Base-by-base conservation (phyloP, 306 rosid genomes). In the Prunus kanzakura region DNA sequence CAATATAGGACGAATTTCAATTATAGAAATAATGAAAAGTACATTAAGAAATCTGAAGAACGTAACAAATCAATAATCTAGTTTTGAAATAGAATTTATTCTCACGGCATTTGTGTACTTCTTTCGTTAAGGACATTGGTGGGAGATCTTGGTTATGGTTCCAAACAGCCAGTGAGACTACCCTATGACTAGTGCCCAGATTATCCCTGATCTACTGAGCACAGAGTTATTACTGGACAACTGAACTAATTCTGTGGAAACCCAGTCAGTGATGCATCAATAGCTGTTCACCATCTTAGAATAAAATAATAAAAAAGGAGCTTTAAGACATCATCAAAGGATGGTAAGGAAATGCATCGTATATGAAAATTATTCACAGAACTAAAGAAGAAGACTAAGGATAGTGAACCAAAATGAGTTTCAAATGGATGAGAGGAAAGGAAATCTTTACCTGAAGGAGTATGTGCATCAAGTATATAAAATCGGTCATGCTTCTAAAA, bases 401-500 rank as follows among this genome's bases (percentile, higher is more conserved):
- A 15, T 15, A 43, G 15, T 16, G 19, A 12, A 20, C 10, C n/a
- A 55, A 55, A 52, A 13, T 38, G 52, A 55, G 52, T 55, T 71
- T 13, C 4, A 6, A 20, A 72, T 23, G 19, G 13, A 47, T 19
- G 25, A 4, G 41, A 73, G 23, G 74, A 69, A 80, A 64, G 49
- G 52, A 32, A 75, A 46, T 73, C 71, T 63, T 72, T 85, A 93
- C 97, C 93, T 92, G 95, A 46, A 94, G 95, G 83, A 94, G 87
- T 56, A 94, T 89, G 83, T 94, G 86, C 51, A 94, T 73, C 35
- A 90, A 74, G 84, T 85, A 88, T 51, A 92, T 64, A 30, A 87
- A 1, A 92, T 94, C 98, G 54, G 88, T 89, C 41, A 94, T 8
- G 90, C 93, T 89, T 89, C 98, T 81, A 62, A 94, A 19, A 43